These are phyloP conservation scores for Dipteronia dyeriana DNA, from an alignment of 345 rosid genomes.

Conservation along the genomic window DNA sequence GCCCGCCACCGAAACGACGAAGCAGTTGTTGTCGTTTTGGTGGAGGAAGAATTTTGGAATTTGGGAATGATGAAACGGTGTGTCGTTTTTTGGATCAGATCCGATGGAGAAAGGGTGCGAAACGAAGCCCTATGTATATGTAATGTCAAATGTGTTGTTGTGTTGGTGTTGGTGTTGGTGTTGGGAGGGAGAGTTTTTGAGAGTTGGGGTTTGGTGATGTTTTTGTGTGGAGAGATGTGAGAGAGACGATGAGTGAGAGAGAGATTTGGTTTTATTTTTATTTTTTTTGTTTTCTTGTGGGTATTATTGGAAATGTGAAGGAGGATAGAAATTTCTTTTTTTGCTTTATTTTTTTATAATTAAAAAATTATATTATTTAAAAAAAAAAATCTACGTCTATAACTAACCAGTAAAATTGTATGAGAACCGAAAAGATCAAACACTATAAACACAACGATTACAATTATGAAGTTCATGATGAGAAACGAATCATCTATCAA, in stretches of 20 bases:
- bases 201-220: slow-evolving; percentile 39
- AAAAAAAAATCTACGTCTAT: too few species aligned
- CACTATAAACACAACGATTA: too few species aligned
- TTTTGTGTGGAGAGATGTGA: slow-evolving; percentile 28
- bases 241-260: slow-evolving; percentile 5
- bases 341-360: too few species aligned
- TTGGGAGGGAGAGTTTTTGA: slow-evolving; percentile 5
- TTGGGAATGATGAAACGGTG: slow-evolving; percentile 6
- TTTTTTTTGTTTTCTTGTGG: not conserved
- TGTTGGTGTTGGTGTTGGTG: not conserved
- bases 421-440: too few species aligned
- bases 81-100: slow-evolving; percentile 39
- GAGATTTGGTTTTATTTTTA: slow-evolving; percentile 22
- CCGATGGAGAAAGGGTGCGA: slow-evolving; percentile 30
- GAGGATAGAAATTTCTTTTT: not conserved
- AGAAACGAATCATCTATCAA: too few species aligned
- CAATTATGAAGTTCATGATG: too few species aligned
- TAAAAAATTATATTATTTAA: too few species aligned
- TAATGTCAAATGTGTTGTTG: not conserved
- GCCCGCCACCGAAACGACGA: slow-evolving; percentile 28
- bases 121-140: slow-evolving; percentile 9
- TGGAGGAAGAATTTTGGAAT: not conserved
- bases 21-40: not conserved
- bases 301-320: slow-evolving; percentile 1
- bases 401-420: too few species aligned